Evolutionary conservation across 2,329 filamentous ascomycete genomes (phyloP).

Genomic region (Colletotrichum tamarilloi): DNA sequence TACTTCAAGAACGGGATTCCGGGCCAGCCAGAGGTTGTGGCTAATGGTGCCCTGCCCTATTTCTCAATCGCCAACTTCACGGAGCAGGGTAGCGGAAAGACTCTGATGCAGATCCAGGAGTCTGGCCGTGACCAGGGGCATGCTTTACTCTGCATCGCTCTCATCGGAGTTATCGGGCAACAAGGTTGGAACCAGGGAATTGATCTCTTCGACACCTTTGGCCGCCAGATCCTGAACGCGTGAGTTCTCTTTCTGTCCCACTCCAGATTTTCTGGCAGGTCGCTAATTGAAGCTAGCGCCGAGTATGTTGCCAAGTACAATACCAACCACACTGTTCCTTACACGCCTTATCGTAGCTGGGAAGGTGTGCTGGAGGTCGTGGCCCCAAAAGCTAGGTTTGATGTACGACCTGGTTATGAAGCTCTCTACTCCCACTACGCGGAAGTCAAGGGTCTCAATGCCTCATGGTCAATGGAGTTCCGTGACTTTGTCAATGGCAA

Average conservation of each 20-base stretch:
- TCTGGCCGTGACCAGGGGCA: conserved; percentile 54
- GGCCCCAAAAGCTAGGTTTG: not conserved
- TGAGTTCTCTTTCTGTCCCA: conserved; percentile 8
- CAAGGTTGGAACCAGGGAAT: conserved; percentile 50
- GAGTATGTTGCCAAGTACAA: conserved; percentile 26
- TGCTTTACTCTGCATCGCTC: conserved; percentile 46
- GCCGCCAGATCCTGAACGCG: conserved; percentile 37
- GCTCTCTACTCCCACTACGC: too few relatives aligned
- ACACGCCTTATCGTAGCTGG: conserved; percentile 9
- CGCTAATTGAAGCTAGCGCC: not conserved
- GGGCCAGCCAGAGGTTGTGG: not conserved
- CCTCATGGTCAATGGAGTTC: too few relatives aligned
- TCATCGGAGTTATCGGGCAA: conserved; percentile 49
- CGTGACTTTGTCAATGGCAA: too few relatives aligned
- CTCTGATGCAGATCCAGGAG: conserved; percentile 49
- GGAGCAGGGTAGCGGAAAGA: conserved; percentile 37
- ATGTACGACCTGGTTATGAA: not conserved
- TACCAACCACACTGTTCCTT: conserved; percentile 9
- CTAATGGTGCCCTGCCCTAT: conserved; percentile 45
- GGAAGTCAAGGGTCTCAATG: too few relatives aligned
- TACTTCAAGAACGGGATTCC: conserved; percentile 47
- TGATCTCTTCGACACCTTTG: conserved; percentile 46
- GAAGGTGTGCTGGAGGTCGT: conserved; percentile 1
- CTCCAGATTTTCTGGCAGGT: not conserved
- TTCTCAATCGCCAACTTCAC: conserved; percentile 28